Evolutionary conservation across 202 grass and related monocot species (phyloP).

Genomic region (Sporobolus alterniflorus): DNA sequence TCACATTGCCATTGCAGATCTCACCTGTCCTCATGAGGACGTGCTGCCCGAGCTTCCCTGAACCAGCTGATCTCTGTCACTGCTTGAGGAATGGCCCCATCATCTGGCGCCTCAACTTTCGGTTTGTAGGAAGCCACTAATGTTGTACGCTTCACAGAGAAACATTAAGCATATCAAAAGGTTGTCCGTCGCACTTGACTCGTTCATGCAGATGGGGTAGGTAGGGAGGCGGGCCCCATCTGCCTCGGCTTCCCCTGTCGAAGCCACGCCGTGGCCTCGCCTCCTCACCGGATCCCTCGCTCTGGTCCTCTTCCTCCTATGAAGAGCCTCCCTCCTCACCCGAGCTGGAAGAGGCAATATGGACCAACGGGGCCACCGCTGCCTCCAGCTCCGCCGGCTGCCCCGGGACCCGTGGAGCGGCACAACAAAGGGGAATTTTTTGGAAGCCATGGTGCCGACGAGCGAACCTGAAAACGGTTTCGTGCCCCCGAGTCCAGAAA

Average conservation of each 20-base stretch:
- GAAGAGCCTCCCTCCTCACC: not conserved
- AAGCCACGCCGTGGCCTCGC: not conserved
- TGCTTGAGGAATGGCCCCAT: no score
- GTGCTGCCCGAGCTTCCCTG: constrained; percentile 70
- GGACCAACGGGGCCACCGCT: constrained; percentile 16
- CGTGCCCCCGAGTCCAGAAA: not conserved
- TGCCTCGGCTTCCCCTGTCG: no score
- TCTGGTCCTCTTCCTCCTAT: constrained; percentile 23
- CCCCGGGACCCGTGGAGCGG: constrained; percentile 9
- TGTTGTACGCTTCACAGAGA: no score
- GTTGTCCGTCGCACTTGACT: no score
- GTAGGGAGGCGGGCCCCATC: no score
- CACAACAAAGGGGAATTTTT: not conserved
- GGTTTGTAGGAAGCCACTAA: no score
- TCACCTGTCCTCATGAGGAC: constrained; percentile 51
- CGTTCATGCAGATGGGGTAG: no score
- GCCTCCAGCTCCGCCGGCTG: not conserved
- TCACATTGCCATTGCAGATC: constrained; percentile 55
- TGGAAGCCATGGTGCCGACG: constrained; percentile 18
- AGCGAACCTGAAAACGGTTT: not conserved
- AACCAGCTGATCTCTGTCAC: constrained; percentile 13
- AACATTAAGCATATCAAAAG: no score
- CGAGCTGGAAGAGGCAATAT: constrained; percentile 17
- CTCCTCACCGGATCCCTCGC: constrained; percentile 24
- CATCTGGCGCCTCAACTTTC: no score